These are phyloP conservation scores for Hysterium pulicare DNA, from an alignment of 2,329 filamentous ascomycete species.

Conservation along the genomic window DNA sequence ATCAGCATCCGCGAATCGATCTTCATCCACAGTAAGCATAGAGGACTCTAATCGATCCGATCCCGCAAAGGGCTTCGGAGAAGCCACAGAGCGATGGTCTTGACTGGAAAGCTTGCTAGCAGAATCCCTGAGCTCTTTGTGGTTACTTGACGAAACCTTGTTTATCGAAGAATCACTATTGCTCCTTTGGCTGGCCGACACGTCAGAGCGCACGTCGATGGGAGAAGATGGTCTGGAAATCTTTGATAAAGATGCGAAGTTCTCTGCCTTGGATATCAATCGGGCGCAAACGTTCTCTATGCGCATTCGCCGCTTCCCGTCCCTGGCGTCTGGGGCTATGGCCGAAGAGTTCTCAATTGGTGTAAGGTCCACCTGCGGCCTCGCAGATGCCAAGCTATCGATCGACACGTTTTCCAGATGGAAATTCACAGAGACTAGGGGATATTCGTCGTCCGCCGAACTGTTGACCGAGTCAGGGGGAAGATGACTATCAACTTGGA, in stretches of 20 bases:
- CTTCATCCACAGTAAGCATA: conserved; percentile 34
- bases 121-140: conserved; percentile 1
- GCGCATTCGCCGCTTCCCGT: conserved; percentile 63
- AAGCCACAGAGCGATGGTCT: background rate
- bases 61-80: conserved; percentile 4
- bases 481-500: conserved; percentile 60
- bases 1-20: conserved; percentile 42
- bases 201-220: conserved; percentile 45
- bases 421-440: conserved; percentile 62
- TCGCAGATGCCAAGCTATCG: conserved; percentile 54
- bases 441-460: conserved; percentile 45
- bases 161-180: conserved; percentile 19
- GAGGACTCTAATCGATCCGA: conserved; percentile 20
- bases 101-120: conserved; percentile 2
- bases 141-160: conserved; percentile 3
- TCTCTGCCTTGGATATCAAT: conserved; percentile 64
- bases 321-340: conserved; percentile 43
- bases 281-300: conserved; percentile 63
- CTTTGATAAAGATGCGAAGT: conserved; percentile 59
- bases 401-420: conserved; percentile 63
- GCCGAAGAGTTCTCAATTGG: conserved; percentile 6
- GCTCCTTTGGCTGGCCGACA: conserved; percentile 17
- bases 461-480: conserved; percentile 50
- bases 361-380: conserved; percentile 21
- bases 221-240: conserved; percentile 61